Evolutionary conservation across 345 rosid species (phyloP).

Genomic region (Cardiospermum halicacabum): DNA sequence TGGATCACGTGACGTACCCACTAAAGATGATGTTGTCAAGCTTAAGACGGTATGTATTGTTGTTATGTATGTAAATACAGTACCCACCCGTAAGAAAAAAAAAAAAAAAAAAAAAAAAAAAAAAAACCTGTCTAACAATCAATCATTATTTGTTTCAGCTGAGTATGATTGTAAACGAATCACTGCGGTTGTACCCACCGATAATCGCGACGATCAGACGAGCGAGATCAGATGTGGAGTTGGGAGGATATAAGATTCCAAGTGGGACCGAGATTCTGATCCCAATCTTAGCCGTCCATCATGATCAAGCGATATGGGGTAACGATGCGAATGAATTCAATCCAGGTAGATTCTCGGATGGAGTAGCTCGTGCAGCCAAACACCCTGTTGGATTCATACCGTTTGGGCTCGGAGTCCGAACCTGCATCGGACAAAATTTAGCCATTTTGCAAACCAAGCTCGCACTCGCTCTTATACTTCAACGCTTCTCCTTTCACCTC

Average conservation of each 20-base stretch:
- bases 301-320: constrained; percentile 74
- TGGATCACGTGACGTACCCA: constrained; percentile 73
- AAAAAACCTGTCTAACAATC: too few relatives aligned
- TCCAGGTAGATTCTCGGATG: constrained; percentile 62
- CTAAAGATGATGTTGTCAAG: constrained; percentile 65
- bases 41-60: constrained; percentile 60
- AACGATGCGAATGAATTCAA: constrained; percentile 71
- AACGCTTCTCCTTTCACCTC: constrained; percentile 55
- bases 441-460: constrained; percentile 75
- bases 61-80: too few relatives aligned
- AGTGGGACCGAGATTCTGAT: constrained; percentile 57
- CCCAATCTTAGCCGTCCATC: constrained; percentile 76
- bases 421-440: constrained; percentile 77
- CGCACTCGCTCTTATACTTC: constrained; percentile 55
- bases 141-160: constrained; percentile 28
- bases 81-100: background rate
- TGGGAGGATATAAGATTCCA: constrained; percentile 80
- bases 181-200: constrained; percentile 69
- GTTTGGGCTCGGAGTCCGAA: constrained; percentile 70
- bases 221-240: constrained; percentile 49
- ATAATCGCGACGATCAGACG: constrained; percentile 66
- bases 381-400: constrained; percentile 70
- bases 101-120: background rate
- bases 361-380: constrained; percentile 68
- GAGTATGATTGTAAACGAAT: constrained; percentile 60